A percentile compares a stretch with the other conserved stretches of the same genome.
Evolutionary conservation across 1,139 yeast genomes (phyloP).

Genomic region (Geotrichum macrosporum): DNA sequence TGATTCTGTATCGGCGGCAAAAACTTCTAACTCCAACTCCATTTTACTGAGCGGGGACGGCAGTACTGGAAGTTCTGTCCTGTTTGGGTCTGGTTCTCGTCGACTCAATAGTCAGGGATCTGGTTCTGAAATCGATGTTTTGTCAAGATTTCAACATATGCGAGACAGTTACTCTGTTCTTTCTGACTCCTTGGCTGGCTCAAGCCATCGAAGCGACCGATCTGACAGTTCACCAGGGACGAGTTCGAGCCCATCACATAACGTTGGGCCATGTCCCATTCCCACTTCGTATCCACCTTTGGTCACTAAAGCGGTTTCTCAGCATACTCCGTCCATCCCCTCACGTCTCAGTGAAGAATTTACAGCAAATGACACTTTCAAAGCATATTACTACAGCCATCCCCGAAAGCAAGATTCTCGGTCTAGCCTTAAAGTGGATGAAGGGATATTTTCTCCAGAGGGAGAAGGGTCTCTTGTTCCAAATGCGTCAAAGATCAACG

Average conservation of each 20-base stretch:
- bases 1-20: constrained; percentile 46
- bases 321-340: constrained; percentile 37
- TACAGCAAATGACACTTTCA: constrained; percentile 26
- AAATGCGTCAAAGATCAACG: constrained; percentile 1
- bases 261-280: constrained; percentile 18
- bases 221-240: constrained; percentile 10
- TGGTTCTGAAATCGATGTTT: constrained; percentile 30
- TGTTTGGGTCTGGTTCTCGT: constrained; percentile 4
- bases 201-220: constrained; percentile 16
- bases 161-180: constrained; percentile 45
- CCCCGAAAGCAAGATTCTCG: constrained; percentile 18
- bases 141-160: constrained; percentile 48
- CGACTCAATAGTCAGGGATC: background rate
- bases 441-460: constrained; percentile 6
- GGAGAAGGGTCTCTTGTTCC: background rate
- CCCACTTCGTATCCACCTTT: constrained; percentile 37
- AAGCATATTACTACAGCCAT: constrained; percentile 15
- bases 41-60: constrained; percentile 13
- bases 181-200: constrained; percentile 35
- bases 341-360: constrained; percentile 37
- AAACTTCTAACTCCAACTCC: constrained; percentile 4
- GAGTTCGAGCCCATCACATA: constrained; percentile 9
- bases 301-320: constrained; percentile 39
- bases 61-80: constrained; percentile 15
- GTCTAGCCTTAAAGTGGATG: constrained; percentile 14